phyloP scores from a whole-genome alignment of 2,329 filamentous ascomycete genomes.

The Coniochaeta prunicola region DNA sequence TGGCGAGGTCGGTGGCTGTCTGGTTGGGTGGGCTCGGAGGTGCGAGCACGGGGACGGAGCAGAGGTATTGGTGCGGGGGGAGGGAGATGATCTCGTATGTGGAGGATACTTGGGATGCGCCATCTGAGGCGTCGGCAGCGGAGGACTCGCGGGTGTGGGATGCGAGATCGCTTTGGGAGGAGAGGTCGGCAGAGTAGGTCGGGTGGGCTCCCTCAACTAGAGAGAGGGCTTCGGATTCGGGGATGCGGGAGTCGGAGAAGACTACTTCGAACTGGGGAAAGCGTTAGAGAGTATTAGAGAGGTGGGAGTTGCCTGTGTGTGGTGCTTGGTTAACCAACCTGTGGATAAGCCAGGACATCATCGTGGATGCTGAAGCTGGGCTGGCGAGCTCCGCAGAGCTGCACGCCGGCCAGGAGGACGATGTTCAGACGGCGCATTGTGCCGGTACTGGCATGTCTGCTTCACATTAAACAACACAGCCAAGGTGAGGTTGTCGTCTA shows the following conservation, averaged over 20 bases:
- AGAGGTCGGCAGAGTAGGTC: conserved; percentile 32
- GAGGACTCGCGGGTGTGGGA: conserved; percentile 25
- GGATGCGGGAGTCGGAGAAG: conserved; percentile 66
- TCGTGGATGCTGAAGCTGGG: conserved; percentile 77
- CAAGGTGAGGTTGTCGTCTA: neutral
- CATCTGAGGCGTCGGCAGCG: conserved; percentile 17
- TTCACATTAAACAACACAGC: conserved; percentile 21
- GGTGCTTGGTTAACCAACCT: conserved; percentile 44
- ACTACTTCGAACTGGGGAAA: conserved; percentile 65
- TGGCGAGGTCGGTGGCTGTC: conserved; percentile 58
- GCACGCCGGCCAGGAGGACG: conserved; percentile 34
- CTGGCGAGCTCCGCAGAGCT: conserved; percentile 40
- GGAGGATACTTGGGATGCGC: conserved; percentile 23
- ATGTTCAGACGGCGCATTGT: conserved; percentile 45
- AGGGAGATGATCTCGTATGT: conserved; percentile 71
- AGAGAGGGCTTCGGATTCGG: conserved; percentile 60
- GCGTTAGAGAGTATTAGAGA: neutral
- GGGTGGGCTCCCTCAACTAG: conserved; percentile 40
- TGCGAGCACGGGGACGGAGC: conserved; percentile 68
- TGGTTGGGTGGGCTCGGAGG: conserved; percentile 50
- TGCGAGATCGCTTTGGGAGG: conserved; percentile 31
- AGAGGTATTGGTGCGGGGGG: conserved; percentile 68
- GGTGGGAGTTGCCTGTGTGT: neutral
- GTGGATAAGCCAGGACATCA: conserved; percentile 79
- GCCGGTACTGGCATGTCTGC: conserved; percentile 20